Evolutionary conservation across 441 rosid species (phyloP).

Genomic region (Theobroma grandiflorum): DNA sequence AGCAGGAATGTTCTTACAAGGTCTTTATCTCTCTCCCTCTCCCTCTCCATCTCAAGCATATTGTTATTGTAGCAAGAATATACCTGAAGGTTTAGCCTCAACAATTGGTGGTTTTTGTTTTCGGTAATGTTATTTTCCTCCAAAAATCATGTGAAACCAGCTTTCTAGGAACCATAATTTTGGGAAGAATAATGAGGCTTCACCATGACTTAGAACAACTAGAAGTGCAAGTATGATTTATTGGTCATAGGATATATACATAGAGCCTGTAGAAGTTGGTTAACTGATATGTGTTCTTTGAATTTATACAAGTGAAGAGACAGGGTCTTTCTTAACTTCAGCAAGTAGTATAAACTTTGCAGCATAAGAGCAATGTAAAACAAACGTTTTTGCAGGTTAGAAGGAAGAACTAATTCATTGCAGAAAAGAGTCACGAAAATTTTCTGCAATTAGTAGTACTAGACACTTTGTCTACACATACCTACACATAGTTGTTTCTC

Average conservation of each 20-base stretch:
- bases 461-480: neutral
- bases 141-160: neutral
- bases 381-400: neutral
- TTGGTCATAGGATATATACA: neutral
- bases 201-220: neutral
- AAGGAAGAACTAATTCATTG: neutral
- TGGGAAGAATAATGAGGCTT: neutral
- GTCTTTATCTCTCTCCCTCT: slow-evolving; percentile 36
- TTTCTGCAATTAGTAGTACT: neutral
- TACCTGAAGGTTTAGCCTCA: neutral
- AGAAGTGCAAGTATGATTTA: neutral
- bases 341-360: neutral
- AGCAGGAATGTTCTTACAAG: slow-evolving; percentile 48
- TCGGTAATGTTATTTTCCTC: neutral
- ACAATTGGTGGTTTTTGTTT: neutral
- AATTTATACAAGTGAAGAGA: neutral
- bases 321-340: neutral
- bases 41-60: neutral
- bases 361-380: neutral
- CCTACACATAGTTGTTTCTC: neutral
- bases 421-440: neutral
- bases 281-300: neutral
- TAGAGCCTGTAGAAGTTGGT: neutral
- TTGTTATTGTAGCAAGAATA: neutral
- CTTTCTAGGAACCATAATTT: neutral